A percentile compares a stretch with the other conserved stretches of the same genome.
Conservation (phyloP, 2,329 filamentous ascomycete species). For the Orbilia javanica region DNA sequence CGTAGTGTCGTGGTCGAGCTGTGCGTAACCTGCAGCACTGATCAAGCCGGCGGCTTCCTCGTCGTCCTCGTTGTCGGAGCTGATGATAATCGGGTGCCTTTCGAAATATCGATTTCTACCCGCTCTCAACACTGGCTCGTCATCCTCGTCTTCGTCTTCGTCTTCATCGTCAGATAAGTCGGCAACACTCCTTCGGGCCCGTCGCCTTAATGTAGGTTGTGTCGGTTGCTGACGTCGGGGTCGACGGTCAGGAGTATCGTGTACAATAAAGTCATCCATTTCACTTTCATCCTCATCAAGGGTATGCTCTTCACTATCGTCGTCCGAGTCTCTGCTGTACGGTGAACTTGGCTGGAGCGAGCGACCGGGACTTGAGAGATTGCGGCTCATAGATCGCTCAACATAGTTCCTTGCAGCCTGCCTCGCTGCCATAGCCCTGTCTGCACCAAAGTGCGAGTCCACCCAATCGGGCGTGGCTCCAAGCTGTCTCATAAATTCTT, state of each 20-base stretch:
- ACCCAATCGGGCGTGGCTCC: slow-evolving; percentile 44
- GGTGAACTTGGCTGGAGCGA: slow-evolving; percentile 46
- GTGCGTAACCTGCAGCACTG: slow-evolving; percentile 58
- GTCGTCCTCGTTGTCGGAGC: slow-evolving; percentile 61
- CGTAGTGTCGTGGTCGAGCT: slow-evolving; percentile 60
- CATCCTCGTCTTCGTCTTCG: slow-evolving; percentile 60
- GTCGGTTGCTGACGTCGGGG: slow-evolving; percentile 31
- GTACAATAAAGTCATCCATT: slow-evolving; percentile 61
- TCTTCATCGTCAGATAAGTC: slow-evolving; percentile 59
- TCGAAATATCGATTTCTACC: slow-evolving; percentile 47
- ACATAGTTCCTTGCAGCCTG: slow-evolving; percentile 30
- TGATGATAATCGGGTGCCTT: slow-evolving; percentile 54
- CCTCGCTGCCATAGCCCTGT: slow-evolving; percentile 45
- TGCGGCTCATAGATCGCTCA: slow-evolving; percentile 34
- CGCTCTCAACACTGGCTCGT: slow-evolving; percentile 59
- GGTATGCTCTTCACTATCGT: slow-evolving; percentile 59
- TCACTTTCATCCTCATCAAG: slow-evolving; percentile 57
- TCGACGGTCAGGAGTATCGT: slow-evolving; percentile 61
- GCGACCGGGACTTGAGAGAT: slow-evolving; percentile 36
- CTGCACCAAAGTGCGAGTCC: slow-evolving; percentile 52
- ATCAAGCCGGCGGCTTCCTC: slow-evolving; percentile 55
- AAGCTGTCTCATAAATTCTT: slow-evolving; percentile 53
- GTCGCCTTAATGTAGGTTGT: slow-evolving; percentile 44
- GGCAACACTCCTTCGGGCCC: slow-evolving; percentile 37
- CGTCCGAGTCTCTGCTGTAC: slow-evolving; percentile 56